A percentile compares a stretch with the other conserved stretches of the same genome.
These are phyloP conservation scores for Phaseolus coccineus DNA, from an alignment of 331 rosid genomes.

Conservation along the genomic window DNA sequence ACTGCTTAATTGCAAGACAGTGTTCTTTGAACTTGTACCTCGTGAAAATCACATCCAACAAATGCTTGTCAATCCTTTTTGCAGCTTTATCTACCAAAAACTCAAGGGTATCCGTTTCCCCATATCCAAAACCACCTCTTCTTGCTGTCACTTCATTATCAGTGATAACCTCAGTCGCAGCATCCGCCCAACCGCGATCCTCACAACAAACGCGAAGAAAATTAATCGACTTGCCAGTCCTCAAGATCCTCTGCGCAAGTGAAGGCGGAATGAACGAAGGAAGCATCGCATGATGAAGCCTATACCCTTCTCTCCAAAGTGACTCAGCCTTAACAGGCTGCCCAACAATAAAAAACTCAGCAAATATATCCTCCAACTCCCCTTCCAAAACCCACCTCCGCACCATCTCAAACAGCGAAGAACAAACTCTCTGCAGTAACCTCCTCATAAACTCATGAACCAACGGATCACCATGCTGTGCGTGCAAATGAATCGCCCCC, in stretches of 20 bases:
- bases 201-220: conserved; percentile 97
- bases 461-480: conserved; percentile 92
- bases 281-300: conserved; percentile 87
- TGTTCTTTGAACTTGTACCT: conserved; percentile 93
- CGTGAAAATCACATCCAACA: conserved; percentile 83
- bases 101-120: conserved; percentile 94
- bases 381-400: conserved; percentile 96
- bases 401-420: conserved; percentile 94
- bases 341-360: conserved; percentile 86
- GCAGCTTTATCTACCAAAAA: conserved; percentile 91
- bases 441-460: conserved; percentile 87
- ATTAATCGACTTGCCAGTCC: conserved; percentile 95
- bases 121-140: conserved; percentile 90
- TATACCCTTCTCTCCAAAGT: conserved; percentile 96
- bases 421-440: conserved; percentile 83
- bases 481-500: conserved; percentile 90
- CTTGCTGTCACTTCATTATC: conserved; percentile 80
- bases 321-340: conserved; percentile 97
- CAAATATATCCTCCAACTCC: conserved; percentile 89
- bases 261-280: conserved; percentile 90
- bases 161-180: conserved; percentile 80
- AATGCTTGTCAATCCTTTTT: conserved; percentile 88
- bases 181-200: conserved; percentile 91
- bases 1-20: conserved; percentile 94
- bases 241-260: conserved; percentile 89